These are phyloP conservation scores for Rhizopogon roseolus DNA, from an alignment of 768 basidiomycete species.

Conservation along the genomic window DNA sequence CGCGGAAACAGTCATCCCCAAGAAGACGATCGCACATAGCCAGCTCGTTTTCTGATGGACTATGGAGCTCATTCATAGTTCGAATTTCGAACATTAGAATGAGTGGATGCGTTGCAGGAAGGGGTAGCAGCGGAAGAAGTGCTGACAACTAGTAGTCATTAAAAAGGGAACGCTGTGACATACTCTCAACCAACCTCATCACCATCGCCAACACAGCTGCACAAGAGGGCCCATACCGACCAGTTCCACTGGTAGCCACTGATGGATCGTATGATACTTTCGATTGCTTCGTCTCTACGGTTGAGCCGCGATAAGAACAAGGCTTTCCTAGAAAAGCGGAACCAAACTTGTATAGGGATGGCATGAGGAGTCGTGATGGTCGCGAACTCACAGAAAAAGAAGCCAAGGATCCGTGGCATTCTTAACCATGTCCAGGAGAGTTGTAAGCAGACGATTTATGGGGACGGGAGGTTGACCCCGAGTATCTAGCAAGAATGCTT, in stretches of 20 bases:
- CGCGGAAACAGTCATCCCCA: constrained; percentile 66
- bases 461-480: constrained; percentile 66
- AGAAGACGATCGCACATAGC: constrained; percentile 77
- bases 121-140: constrained; percentile 39
- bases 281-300: constrained; percentile 82
- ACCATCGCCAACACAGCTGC: constrained; percentile 71
- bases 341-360: constrained; percentile 1
- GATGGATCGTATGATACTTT: constrained; percentile 72
- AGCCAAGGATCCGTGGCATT: constrained; percentile 73
- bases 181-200: constrained; percentile 62
- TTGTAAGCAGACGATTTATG: constrained; percentile 51
- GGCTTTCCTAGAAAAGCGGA: constrained; percentile 54
- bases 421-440: constrained; percentile 56
- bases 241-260: constrained; percentile 87
- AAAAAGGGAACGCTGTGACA: neutral
- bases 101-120: constrained; percentile 49
- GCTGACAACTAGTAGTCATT: constrained; percentile 33
- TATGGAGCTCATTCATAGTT: constrained; percentile 85
- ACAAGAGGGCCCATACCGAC: constrained; percentile 86
- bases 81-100: constrained; percentile 80
- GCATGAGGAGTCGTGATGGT: neutral
- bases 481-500: constrained; percentile 40
- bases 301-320: constrained; percentile 77
- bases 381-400: constrained; percentile 64
- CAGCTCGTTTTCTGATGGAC: constrained; percentile 82